Evolutionary conservation across 2,329 filamentous ascomycete genomes (phyloP).

Genomic region (Akanthomyces lecanii): DNA sequence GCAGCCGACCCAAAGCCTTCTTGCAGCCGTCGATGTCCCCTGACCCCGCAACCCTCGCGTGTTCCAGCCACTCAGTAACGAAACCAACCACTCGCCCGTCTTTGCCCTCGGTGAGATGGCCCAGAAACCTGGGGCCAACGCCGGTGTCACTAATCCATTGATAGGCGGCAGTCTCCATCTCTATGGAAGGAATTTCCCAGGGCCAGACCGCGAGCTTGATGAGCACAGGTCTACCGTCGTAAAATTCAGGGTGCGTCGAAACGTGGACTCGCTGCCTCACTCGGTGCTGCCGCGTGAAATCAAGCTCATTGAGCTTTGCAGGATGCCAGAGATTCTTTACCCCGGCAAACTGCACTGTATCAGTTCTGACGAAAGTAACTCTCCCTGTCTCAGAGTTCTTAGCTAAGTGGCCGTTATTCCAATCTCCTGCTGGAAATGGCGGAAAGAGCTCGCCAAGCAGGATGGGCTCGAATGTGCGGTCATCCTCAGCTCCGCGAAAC

Average conservation of each 20-base stretch:
- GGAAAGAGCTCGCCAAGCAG: conserved; percentile 25
- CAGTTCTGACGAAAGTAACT: conserved; percentile 21
- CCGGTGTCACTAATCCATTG: conserved; percentile 24
- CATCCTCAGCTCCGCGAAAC: conserved; percentile 23
- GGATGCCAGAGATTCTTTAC: conserved; percentile 24
- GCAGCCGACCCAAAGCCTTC: conserved; percentile 25
- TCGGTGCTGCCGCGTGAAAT: conserved; percentile 23
- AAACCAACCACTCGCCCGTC: conserved; percentile 27
- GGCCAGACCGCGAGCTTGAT: conserved; percentile 27
- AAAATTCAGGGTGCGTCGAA: conserved; percentile 23
- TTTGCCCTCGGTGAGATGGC: conserved; percentile 28
- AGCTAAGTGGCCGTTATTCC: conserved; percentile 23
- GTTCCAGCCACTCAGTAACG: conserved; percentile 23
- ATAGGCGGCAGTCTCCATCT: conserved; percentile 27
- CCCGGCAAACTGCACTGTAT: conserved; percentile 21
- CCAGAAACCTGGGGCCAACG: conserved; percentile 27
- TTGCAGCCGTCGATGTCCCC: conserved; percentile 28
- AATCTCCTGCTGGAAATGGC: conserved; percentile 26
- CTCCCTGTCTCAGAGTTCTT: conserved; percentile 21
- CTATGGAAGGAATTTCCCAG: conserved; percentile 25
- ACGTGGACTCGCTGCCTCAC: conserved; percentile 24
- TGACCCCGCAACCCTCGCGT: conserved; percentile 25
- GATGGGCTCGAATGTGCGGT: conserved; percentile 26
- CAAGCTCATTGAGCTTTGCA: conserved; percentile 24
- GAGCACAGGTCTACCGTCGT: conserved; percentile 24